Base-by-base conservation (phyloP, 495 filamentous ascomycete species). In the Letharia columbiana region DNA sequence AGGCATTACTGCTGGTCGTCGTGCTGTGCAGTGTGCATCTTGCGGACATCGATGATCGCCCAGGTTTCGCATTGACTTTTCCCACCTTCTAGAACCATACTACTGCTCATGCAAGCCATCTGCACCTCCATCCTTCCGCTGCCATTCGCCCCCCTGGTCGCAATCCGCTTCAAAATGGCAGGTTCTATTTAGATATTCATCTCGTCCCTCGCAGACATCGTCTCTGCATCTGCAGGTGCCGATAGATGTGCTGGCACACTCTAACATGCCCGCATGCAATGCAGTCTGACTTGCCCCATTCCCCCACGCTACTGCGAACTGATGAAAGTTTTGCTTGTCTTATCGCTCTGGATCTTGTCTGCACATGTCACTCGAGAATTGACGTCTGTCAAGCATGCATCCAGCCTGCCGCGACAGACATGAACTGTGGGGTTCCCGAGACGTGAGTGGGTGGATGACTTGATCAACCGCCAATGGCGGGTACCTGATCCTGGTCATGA, bases 221-320 rank as follows among this genome's bases (percentile, higher is more conserved):
- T 23, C 44, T 52, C 20, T 57, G 62, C 40, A 64, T 33, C 15
- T n/a, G 35, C 49, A 57, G n/a, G 15, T 0, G 44, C 44, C 49
- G 15, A 44, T 28, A 33, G 37, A 41, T 58, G 9, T 56, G 50
- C 40, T 64, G 39, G 49, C 62, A 64, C 7, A 17, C 44, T 58
- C 62, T 58, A 41, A 61, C 8, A 45, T 57, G 12, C 31, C 23
- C 13, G 31, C 49, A 58, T 44, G 12, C 20, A 54, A 54, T 54
- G 23, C 49, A 17, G 49, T 56, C 52, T 18, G 52, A 35, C 2
- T 1, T 7, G 4, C 11, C 11, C 15, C 28, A n/a, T 6, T 63
- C 31, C 63, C 64, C 64, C 64, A 60, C 64, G 23, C 64, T 66
- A 66, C 56, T 66, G 57, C 56, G 31, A 57, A 58, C 44, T 41